These are phyloP conservation scores for Henckelia pumila DNA, from an alignment of 257 asterid genomes.

Conservation along the genomic window DNA sequence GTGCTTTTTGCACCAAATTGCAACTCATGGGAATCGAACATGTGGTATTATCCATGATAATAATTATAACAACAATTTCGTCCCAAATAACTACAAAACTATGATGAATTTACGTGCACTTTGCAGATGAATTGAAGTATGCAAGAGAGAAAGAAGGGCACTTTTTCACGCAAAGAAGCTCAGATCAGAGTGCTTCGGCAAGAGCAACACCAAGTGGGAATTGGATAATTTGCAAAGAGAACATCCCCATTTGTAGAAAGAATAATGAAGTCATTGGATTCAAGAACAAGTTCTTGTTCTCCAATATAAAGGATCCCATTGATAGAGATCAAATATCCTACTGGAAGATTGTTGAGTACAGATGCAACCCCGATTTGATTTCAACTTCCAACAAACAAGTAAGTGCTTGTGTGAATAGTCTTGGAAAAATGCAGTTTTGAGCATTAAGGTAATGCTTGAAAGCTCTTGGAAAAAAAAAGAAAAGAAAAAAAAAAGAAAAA, in stretches of 20 bases:
- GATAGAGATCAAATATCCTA: background rate
- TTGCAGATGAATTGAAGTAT: background rate
- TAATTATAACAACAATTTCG: too few species aligned
- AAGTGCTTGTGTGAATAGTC: background rate
- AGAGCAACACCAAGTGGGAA: conserved; percentile 14
- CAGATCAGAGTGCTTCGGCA: too few species aligned
- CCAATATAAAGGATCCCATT: background rate
- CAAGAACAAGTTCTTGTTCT: conserved; percentile 11
- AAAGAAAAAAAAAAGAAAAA: too few species aligned
- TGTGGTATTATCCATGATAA: too few species aligned
- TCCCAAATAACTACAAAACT: too few species aligned
- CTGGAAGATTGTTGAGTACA: conserved; percentile 22
- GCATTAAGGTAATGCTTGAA: too few species aligned
- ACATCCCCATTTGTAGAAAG: background rate
- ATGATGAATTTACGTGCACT: background rate
- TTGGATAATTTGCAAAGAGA: conserved; percentile 9
- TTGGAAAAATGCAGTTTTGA: too few species aligned
- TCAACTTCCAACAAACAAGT: background rate
- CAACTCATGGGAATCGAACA: too few species aligned
- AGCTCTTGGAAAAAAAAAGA: too few species aligned
- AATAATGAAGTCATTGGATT: background rate
- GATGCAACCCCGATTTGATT: background rate
- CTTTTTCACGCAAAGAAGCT: conserved; percentile 6
- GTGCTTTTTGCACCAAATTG: too few species aligned
- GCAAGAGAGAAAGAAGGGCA: background rate